Evolutionary conservation across 495 filamentous ascomycete species (phyloP).

Genomic region (Hypomontagnella submonticulosa): DNA sequence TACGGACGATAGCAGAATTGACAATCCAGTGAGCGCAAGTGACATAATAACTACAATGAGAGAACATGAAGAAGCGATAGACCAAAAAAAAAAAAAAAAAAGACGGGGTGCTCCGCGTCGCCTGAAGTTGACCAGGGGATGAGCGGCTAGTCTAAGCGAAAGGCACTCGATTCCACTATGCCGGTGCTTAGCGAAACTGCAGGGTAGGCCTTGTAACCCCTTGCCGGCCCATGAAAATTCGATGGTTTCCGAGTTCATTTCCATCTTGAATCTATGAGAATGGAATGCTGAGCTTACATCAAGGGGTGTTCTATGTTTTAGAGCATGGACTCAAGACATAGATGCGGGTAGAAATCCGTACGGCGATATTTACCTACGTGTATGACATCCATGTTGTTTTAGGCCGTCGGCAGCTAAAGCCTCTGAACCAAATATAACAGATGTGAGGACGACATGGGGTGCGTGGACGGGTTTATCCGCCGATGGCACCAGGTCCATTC

Average conservation of each 20-base stretch:
- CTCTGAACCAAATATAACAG: no score
- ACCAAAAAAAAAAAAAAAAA: neutral
- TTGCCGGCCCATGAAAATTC: neutral
- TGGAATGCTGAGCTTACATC: conserved; percentile 19
- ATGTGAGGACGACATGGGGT: no score
- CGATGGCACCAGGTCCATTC: neutral
- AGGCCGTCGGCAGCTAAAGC: no score
- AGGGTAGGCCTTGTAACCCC: conserved; percentile 21
- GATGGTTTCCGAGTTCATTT: conserved; percentile 15
- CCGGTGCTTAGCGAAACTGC: conserved; percentile 38
- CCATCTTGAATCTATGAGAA: conserved; percentile 9
- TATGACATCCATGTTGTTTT: no score
- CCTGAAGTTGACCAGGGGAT: conserved; percentile 29
- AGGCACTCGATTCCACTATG: conserved; percentile 18
- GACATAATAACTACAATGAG: no score
- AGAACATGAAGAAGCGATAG: neutral
- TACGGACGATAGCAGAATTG: neutral
- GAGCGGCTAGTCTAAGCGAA: conserved; percentile 33
- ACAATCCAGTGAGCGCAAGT: neutral
- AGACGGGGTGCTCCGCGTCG: conserved; percentile 19
- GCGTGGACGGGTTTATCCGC: no score
- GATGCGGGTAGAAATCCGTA: neutral
- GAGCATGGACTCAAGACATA: conserved; percentile 20
- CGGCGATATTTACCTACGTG: neutral
- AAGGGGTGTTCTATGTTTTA: conserved; percentile 30